A percentile compares a stretch with the other conserved stretches of the same genome.
Evolutionary conservation across 2,329 filamentous ascomycete genomes (phyloP).

Genomic region (Phaeosphaeriaceae sp.): DNA sequence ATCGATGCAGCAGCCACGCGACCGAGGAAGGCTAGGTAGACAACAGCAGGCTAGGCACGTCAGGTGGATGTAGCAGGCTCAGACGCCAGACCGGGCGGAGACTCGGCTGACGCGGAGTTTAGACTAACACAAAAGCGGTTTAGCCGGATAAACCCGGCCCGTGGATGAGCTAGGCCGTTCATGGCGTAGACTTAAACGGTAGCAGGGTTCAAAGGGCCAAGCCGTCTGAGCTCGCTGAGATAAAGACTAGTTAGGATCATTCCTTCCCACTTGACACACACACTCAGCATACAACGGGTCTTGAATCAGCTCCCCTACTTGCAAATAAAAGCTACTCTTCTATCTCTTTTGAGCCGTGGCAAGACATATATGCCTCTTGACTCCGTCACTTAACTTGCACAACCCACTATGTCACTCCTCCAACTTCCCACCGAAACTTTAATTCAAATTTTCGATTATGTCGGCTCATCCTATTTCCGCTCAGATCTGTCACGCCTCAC

Average conservation of each 20-base stretch:
- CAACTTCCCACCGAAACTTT: conserved; percentile 28
- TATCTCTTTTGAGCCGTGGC: neutral
- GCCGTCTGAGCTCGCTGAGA: neutral
- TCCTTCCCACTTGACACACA: neutral
- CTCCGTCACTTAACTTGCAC: conserved; percentile 18
- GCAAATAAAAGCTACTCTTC: neutral
- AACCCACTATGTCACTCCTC: conserved; percentile 24
- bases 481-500: conserved; percentile 26
- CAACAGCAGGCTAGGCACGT: conserved; percentile 9
- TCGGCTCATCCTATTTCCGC: conserved; percentile 29
- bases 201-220: neutral
- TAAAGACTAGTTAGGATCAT: neutral
- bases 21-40: conserved; percentile 9
- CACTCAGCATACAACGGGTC: neutral
- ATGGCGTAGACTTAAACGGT: neutral
- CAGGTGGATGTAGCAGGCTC: conserved; percentile 11
- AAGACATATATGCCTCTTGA: conserved; percentile 9
- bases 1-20: conserved; percentile 4
- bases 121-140: conserved; percentile 13
- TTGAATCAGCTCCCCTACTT: conserved; percentile 1
- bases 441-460: conserved; percentile 23
- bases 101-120: conserved; percentile 3
- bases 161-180: no score
- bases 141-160: neutral
- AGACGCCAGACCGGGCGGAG: neutral